Conservation (phyloP, 2,329 filamentous ascomycete species). For the Aspergillus aculeatinus region DNA sequence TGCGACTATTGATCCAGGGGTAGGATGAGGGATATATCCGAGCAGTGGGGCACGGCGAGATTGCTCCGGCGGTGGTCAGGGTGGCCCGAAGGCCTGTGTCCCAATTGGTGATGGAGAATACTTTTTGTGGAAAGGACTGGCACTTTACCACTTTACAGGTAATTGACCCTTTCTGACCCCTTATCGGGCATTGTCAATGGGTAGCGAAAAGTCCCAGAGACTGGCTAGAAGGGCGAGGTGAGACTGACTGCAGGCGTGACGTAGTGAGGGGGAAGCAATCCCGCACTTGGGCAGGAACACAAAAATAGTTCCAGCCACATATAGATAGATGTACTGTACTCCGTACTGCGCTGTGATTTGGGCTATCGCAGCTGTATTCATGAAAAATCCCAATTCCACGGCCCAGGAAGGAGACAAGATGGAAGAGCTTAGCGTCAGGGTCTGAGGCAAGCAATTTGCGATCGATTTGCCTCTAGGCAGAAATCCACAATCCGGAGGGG, state of each 20-base stretch:
- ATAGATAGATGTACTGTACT: no score
- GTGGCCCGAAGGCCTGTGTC: background rate
- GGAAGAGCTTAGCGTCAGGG: background rate
- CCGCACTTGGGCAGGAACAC: background rate
- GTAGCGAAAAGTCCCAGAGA: background rate
- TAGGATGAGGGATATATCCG: background rate
- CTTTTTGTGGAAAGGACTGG: background rate
- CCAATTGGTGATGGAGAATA: background rate
- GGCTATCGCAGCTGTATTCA: no score
- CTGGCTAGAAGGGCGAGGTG: background rate
- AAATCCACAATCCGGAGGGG: background rate
- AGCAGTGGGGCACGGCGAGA: background rate
- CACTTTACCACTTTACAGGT: background rate
- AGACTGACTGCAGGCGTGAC: conserved; percentile 2
- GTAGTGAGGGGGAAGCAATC: conserved; percentile 1
- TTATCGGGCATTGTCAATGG: background rate
- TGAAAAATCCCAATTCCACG: no score
- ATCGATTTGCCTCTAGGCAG: background rate
- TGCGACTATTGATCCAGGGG: background rate
- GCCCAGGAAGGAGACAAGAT: background rate
- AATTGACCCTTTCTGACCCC: background rate
- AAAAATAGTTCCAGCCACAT: background rate
- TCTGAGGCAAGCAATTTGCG: background rate
- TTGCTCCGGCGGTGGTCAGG: background rate
- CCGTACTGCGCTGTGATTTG: background rate